A percentile compares a stretch with the other conserved stretches of the same genome.
phyloP scores from a whole-genome alignment of 31 red algal species.

The Porphyra umbilicalis region DNA sequence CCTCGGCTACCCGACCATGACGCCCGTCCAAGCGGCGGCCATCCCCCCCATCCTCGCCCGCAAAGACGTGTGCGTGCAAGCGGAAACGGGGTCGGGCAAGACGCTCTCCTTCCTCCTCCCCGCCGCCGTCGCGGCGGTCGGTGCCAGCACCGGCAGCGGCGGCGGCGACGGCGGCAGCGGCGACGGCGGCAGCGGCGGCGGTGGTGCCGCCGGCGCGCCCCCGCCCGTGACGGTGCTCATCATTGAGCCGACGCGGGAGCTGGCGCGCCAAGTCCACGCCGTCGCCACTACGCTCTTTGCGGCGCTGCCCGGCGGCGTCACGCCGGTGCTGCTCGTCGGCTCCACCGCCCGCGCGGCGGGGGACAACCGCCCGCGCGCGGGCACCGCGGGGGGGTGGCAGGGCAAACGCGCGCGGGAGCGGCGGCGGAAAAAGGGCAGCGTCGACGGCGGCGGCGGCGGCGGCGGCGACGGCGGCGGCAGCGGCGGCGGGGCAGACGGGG shows the following conservation, averaged over 20 bases:
- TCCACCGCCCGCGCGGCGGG: slow-evolving; percentile 3
- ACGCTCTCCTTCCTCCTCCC: slow-evolving; percentile 91
- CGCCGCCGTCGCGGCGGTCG: slow-evolving; percentile 44
- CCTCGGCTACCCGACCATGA: slow-evolving; percentile 45
- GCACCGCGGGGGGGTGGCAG: background rate
- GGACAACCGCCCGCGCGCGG: background rate
- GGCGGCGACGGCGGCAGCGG: background rate
- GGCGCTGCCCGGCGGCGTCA: slow-evolving; percentile 13
- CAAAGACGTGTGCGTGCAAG: slow-evolving; percentile 83
- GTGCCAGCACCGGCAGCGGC: background rate
- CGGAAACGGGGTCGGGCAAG: slow-evolving; percentile 95
- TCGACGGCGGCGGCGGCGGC: background rate
- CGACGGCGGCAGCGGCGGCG: background rate
- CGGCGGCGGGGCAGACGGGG: too few species aligned
- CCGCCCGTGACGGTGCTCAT: slow-evolving; percentile 43
- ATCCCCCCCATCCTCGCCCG: slow-evolving; percentile 66
- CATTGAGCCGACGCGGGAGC: slow-evolving; percentile 88
- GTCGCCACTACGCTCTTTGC: slow-evolving; percentile 55
- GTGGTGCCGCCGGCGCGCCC: background rate
- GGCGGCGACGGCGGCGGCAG: background rate
- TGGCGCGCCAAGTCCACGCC: slow-evolving; percentile 64
- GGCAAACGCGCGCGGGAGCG: background rate
- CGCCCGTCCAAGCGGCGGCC: slow-evolving; percentile 84
- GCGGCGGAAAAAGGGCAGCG: background rate
- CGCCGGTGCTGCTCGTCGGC: slow-evolving; percentile 49